Evolutionary conservation across 2,329 filamentous ascomycete genomes (phyloP), one percentile per base, ranked within the genome.

Genomic region (Colletotrichum sp.): DNA sequence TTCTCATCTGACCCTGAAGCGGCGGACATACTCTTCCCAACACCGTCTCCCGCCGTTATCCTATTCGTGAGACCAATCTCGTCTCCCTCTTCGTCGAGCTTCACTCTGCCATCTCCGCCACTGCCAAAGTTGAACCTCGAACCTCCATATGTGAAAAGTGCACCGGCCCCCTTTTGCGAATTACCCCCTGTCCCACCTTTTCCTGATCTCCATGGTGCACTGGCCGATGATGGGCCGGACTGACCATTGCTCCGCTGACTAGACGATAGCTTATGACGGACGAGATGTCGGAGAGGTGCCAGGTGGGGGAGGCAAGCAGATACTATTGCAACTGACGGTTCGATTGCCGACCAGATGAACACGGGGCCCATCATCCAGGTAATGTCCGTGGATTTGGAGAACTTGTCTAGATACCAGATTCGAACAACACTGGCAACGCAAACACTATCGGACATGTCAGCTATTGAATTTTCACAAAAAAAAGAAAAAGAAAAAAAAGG

Each of bases 271-370:
- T 38, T 73, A 13, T 69, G 16, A 1, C 43, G 43, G 12, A 75
- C 64, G 56, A 73, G 43, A 3, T 52, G 58, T 8, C 73, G 62
- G 5, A 83, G 66, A 18, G 82, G 83, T 2, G 83, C 80, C 4
- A 86, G 77, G 30, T 84, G 84, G 1, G 84, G 84, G 18, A 86
- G 81, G 74, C 83, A 85, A 43, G 84, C 81, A 72, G 84, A 85
- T 12, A 85, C 79, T 77, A 86, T 81, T 68, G 84, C 84, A 55
- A 83, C 80, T 65, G 84, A 83, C 76, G 84, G 82, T 73, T 86
- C 85, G 75, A 86, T 81, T 56, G 85, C 81, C 13, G 84, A 85
- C 83, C 84, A 86, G 78, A 83, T 82, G 24, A 83, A 77, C 24
- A 77, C 71, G 21, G 71, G 71, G 5, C 75, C 75, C 76, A 77